Percentiles rank a stretch among this genome's conserved stretches.
Conservation (phyloP, 345 rosid genomes). For the Fremontodendron californicum region DNA sequence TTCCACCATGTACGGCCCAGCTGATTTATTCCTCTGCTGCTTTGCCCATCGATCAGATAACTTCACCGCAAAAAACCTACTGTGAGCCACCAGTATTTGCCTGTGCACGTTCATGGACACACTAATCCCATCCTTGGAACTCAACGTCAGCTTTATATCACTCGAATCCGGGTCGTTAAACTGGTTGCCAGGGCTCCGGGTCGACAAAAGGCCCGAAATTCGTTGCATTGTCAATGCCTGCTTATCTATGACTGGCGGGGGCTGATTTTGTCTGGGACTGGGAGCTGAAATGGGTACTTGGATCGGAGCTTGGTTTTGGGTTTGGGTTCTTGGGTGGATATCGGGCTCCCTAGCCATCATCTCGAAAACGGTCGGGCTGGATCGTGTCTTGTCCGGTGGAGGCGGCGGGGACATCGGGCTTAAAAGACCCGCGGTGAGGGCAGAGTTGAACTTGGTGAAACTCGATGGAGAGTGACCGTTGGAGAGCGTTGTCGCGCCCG, state of each 20-base stretch:
- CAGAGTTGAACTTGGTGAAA: slow-evolving; percentile 83
- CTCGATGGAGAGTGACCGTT: slow-evolving; percentile 62
- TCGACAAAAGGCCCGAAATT: slow-evolving; percentile 54
- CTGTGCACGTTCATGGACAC: slow-evolving; percentile 73
- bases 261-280: slow-evolving; percentile 20
- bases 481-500: slow-evolving; percentile 19
- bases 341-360: slow-evolving; percentile 98
- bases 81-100: slow-evolving; percentile 83
- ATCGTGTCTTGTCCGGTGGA: slow-evolving; percentile 62
- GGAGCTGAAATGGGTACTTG: slow-evolving; percentile 34
- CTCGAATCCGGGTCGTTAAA: slow-evolving; percentile 75
- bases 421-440: slow-evolving; percentile 84
- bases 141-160: slow-evolving; percentile 76
- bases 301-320: slow-evolving; percentile 32
- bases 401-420: slow-evolving; percentile 94
- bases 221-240: slow-evolving; percentile 75
- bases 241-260: slow-evolving; percentile 32
- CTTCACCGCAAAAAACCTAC: slow-evolving; percentile 76
- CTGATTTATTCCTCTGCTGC: slow-evolving; percentile 47
- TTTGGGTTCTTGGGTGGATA: slow-evolving; percentile 29
- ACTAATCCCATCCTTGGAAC: slow-evolving; percentile 79
- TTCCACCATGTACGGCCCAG: slow-evolving; percentile 69
- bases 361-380: slow-evolving; percentile 91
- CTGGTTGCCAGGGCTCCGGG: slow-evolving; percentile 75
- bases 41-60: slow-evolving; percentile 80